Evolutionary conservation across 345 rosid genomes (phyloP).

Genomic region (Boechera stricta): DNA sequence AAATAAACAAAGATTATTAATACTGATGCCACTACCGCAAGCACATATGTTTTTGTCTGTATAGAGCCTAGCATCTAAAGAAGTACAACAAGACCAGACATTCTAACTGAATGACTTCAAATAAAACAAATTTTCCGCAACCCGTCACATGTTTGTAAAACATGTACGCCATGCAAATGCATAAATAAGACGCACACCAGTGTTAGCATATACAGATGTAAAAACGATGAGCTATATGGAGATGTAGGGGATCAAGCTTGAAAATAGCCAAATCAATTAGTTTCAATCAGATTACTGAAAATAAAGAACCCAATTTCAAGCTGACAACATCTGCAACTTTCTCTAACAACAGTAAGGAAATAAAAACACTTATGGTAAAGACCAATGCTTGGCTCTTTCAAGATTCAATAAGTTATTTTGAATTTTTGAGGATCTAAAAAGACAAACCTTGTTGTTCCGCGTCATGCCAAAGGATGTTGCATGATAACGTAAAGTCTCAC

Average conservation of each 20-base stretch:
- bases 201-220: slow-evolving; percentile 19
- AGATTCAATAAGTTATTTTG: slow-evolving; percentile 8
- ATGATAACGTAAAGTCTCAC: slow-evolving; percentile 95
- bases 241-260: slow-evolving; percentile 17
- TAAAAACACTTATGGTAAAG: slow-evolving; percentile 12
- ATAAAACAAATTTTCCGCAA: neutral
- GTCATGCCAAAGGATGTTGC: slow-evolving; percentile 93
- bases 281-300: slow-evolving; percentile 13
- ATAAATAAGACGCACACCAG: slow-evolving; percentile 14
- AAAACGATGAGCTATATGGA: slow-evolving; percentile 8
- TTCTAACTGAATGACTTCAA: slow-evolving; percentile 4
- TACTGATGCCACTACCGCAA: slow-evolving; percentile 16
- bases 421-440: slow-evolving; percentile 19
- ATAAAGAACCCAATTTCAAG: slow-evolving; percentile 15
- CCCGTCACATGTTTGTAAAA: slow-evolving; percentile 5
- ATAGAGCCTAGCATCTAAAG: slow-evolving; percentile 21
- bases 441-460: slow-evolving; percentile 90
- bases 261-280: slow-evolving; percentile 11
- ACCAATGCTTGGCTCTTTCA: slow-evolving; percentile 21
- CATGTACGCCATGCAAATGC: slow-evolving; percentile 23
- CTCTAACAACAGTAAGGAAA: slow-evolving; percentile 22
- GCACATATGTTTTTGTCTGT: slow-evolving; percentile 25
- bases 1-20: slow-evolving; percentile 4
- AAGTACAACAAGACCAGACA: slow-evolving; percentile 25
- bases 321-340: slow-evolving; percentile 20